Conservation (phyloP, 73 alveolate species). For the Uronychia binucleata region DNA sequence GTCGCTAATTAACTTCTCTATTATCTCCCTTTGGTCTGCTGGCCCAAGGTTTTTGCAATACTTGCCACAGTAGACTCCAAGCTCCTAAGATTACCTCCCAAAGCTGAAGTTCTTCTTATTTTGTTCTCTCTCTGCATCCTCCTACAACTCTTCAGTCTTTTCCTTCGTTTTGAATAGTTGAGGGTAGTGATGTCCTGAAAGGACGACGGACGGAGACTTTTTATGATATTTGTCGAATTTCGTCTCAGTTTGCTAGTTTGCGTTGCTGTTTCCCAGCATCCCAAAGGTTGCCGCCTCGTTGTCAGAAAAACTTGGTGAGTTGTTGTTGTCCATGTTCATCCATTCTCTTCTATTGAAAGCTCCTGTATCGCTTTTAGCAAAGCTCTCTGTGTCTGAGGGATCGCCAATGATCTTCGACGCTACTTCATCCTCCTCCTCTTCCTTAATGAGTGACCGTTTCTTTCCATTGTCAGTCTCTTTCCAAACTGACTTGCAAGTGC, state of each 20-base stretch:
- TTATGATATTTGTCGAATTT: too few species aligned
- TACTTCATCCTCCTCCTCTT: not conserved
- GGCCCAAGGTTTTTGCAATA: constrained; percentile 18
- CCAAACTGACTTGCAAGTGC: not conserved
- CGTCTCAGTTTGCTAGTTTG: too few species aligned
- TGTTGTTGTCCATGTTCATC: too few species aligned
- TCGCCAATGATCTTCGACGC: not conserved
- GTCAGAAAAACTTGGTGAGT: too few species aligned
- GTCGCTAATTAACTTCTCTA: constrained; percentile 1
- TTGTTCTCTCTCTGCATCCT: too few species aligned
- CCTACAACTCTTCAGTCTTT: too few species aligned
- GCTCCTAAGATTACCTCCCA: too few species aligned
- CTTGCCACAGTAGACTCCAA: constrained; percentile 25
- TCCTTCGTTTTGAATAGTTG: not conserved
- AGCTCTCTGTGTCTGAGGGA: not conserved
- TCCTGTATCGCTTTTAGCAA: not conserved
- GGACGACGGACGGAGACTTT: not conserved
- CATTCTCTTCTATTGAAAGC: too few species aligned
- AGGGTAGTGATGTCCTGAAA: not conserved
- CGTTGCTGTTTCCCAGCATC: too few species aligned
- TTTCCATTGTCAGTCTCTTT: not conserved
- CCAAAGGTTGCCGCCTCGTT: too few species aligned
- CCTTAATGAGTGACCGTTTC: not conserved
- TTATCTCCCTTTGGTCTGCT: constrained; percentile 15
- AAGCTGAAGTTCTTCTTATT: not conserved